phyloP scores from a whole-genome alignment of 192 early-diverging fungal genomes.

The Coemansia sp. region DNA sequence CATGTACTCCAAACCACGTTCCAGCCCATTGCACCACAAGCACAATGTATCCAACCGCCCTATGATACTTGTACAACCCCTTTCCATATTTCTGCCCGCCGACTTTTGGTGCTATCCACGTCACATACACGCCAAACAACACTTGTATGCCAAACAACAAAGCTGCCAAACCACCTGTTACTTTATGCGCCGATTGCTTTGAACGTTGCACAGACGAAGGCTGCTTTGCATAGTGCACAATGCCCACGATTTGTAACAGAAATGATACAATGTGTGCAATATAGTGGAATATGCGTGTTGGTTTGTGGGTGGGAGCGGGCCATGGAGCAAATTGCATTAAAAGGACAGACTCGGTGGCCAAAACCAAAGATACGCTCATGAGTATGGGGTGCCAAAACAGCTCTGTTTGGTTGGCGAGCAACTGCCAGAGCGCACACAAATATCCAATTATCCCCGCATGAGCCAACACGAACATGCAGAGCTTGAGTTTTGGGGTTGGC shows the following conservation, averaged over 20 bases:
- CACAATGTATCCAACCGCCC: constrained; percentile 11
- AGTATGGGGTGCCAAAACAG: constrained; percentile 34
- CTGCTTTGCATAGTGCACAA: not conserved
- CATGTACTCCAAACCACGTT: constrained; percentile 35
- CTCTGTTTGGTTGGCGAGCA: not conserved
- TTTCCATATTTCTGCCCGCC: not conserved
- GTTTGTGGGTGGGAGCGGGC: constrained; percentile 2
- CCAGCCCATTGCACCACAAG: constrained; percentile 22
- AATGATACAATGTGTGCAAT: not conserved
- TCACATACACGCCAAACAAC: constrained; percentile 7
- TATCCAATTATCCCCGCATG: constrained; percentile 15
- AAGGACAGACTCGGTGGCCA: constrained; percentile 17
- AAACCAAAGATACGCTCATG: constrained; percentile 24
- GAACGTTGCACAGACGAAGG: not conserved
- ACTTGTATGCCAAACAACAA: constrained; percentile 15
- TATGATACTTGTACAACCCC: constrained; percentile 16
- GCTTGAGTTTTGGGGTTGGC: not conserved
- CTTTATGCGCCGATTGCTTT: constrained; percentile 1
- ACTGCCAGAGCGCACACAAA: not conserved
- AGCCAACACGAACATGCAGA: constrained; percentile 2
- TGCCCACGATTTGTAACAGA: not conserved
- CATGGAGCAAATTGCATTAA: constrained; percentile 20
- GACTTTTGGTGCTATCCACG: not conserved
- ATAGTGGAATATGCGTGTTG: not conserved
- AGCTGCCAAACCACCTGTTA: constrained; percentile 8